phyloP scores from a whole-genome alignment of 768 basidiomycete genomes.

The Xerocomellus intermedius region DNA sequence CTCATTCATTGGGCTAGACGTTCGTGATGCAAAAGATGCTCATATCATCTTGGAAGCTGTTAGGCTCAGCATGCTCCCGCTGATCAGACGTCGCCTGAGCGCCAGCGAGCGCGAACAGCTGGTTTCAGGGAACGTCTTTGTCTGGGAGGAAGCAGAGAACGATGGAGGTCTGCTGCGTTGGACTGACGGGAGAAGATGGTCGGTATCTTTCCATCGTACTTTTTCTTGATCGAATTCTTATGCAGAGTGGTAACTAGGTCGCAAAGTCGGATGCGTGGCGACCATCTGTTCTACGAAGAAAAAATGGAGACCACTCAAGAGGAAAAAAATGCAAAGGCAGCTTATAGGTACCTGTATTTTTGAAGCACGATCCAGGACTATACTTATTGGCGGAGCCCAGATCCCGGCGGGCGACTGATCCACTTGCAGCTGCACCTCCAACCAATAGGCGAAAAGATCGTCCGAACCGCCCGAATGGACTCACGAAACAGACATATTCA shows the following conservation, averaged over 20 bases:
- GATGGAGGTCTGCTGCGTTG: constrained; percentile 69
- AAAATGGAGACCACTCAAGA: constrained; percentile 79
- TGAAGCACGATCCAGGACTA: background rate
- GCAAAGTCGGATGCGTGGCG: constrained; percentile 80
- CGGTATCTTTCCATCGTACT: constrained; percentile 10
- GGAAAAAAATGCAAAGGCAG: constrained; percentile 76
- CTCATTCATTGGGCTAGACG: constrained; percentile 43
- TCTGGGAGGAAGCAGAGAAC: constrained; percentile 81
- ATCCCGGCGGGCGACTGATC: constrained; percentile 60
- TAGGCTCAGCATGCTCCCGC: constrained; percentile 62
- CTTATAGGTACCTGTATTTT: constrained; percentile 53
- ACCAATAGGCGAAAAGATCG: constrained; percentile 72
- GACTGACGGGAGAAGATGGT: constrained; percentile 84
- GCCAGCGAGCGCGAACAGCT: constrained; percentile 69
- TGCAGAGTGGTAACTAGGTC: constrained; percentile 48
- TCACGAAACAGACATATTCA: constrained; percentile 85
- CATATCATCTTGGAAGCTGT: constrained; percentile 77
- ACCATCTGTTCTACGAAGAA: constrained; percentile 82
- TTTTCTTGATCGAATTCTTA: constrained; percentile 4
- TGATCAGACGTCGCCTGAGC: constrained; percentile 69
- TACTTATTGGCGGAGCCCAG: constrained; percentile 32
- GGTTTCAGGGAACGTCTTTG: constrained; percentile 72
- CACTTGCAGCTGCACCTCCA: constrained; percentile 53
- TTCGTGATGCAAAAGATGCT: constrained; percentile 78
- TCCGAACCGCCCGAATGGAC: constrained; percentile 75